These are phyloP conservation scores for Lactarius deliciosus DNA, from an alignment of 768 basidiomycete genomes.

Conservation along the genomic window DNA sequence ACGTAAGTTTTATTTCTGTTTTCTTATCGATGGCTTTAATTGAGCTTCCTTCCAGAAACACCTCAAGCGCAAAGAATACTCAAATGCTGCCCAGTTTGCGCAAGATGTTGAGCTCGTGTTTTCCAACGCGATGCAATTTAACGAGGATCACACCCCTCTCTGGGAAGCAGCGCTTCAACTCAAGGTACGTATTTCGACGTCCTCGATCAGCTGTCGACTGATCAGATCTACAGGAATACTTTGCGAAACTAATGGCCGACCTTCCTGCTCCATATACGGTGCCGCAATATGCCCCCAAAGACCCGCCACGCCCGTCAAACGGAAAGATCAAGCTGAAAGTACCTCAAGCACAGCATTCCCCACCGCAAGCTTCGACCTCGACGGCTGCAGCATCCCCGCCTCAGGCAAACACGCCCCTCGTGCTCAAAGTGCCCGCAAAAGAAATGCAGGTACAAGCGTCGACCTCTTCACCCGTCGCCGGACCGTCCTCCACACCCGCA, in stretches of 20 bases:
- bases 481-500: conserved; percentile 26
- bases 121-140: conserved; percentile 85
- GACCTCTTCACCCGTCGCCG: conserved; percentile 31
- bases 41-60: conserved; percentile 55
- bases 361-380: conserved; percentile 30
- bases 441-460: conserved; percentile 14
- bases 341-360: conserved; percentile 43
- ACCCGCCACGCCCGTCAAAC: conserved; percentile 41
- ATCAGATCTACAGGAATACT: conserved; percentile 54
- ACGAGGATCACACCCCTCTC: conserved; percentile 79
- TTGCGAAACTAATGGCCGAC: conserved; percentile 75
- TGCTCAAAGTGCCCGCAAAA: conserved; percentile 28
- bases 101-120: conserved; percentile 89
- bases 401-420: conserved; percentile 31
- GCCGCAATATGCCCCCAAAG: conserved; percentile 51
- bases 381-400: conserved; percentile 33
- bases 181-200: conserved; percentile 46
- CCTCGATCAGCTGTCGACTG: conserved; percentile 22
- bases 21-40: conserved; percentile 15
- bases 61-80: conserved; percentile 78
- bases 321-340: conserved; percentile 73
- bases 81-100: conserved; percentile 64
- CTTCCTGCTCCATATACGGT: conserved; percentile 67
- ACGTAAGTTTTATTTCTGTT: conserved; percentile 48
- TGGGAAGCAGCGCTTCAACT: conserved; percentile 76